A percentile compares a stretch with the other conserved stretches of the same genome.
Evolutionary conservation across 1,284 basidiomycete genomes (phyloP).

Genomic region (Volvariella volvacea): DNA sequence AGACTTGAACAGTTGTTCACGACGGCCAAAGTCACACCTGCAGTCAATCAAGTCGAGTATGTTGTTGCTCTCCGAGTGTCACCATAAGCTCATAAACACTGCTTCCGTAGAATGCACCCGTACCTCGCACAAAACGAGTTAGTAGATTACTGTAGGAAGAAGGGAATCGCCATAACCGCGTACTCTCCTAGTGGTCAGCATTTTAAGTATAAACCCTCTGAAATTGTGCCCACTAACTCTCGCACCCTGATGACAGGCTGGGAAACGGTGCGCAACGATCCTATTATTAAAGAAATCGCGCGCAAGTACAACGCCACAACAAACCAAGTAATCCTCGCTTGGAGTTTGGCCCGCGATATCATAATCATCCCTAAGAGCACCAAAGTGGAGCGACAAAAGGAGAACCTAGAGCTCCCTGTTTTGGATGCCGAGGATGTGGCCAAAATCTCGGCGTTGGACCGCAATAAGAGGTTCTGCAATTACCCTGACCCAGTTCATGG

Average conservation of each 20-base stretch:
- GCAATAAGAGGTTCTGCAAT: slow-evolving; percentile 26
- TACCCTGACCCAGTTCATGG: slow-evolving; percentile 20
- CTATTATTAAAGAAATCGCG: slow-evolving; percentile 30
- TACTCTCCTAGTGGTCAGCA: slow-evolving; percentile 19
- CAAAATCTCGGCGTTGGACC: slow-evolving; percentile 25
- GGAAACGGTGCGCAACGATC: slow-evolving; percentile 31
- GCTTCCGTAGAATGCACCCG: slow-evolving; percentile 18
- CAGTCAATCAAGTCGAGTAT: slow-evolving; percentile 37
- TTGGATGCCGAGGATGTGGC: slow-evolving; percentile 24
- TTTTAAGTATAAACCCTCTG: not conserved
- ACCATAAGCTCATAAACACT: not conserved
- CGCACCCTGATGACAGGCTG: slow-evolving; percentile 25
- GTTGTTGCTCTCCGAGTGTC: slow-evolving; percentile 9
- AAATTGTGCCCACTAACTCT: not conserved
- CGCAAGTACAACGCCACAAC: slow-evolving; percentile 32
- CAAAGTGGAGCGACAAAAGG: slow-evolving; percentile 31
- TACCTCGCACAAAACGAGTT: slow-evolving; percentile 21
- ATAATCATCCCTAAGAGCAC: slow-evolving; percentile 33
- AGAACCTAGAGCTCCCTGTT: slow-evolving; percentile 31
- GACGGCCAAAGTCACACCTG: slow-evolving; percentile 27
- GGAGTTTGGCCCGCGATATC: slow-evolving; percentile 37
- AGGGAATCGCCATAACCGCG: slow-evolving; percentile 18
- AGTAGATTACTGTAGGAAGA: slow-evolving; percentile 17
- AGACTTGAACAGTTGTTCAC: slow-evolving; percentile 33
- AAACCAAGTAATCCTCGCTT: slow-evolving; percentile 37